These are phyloP conservation scores for Neopestalotiopsis sp. DNA, from an alignment of 2,329 filamentous ascomycete genomes.

Conservation along the genomic window DNA sequence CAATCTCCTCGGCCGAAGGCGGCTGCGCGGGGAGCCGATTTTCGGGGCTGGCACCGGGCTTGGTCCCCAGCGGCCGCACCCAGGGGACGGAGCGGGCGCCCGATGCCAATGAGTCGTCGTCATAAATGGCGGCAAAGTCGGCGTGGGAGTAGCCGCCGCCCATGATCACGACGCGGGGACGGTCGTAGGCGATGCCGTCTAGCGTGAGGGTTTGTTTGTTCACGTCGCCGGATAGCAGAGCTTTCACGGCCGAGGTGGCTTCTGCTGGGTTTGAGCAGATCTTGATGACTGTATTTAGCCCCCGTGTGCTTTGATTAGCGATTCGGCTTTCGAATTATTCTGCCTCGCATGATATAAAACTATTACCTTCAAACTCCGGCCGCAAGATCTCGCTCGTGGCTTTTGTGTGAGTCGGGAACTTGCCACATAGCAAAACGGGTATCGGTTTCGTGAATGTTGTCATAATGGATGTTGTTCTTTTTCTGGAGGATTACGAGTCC, in stretches of 20 bases:
- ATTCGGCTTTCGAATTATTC: too few species aligned
- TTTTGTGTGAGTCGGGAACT: constrained; percentile 18
- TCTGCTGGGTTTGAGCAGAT: constrained; percentile 11
- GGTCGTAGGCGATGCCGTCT: constrained; percentile 14
- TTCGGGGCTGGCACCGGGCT: too few species aligned
- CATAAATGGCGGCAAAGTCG: constrained; percentile 18
- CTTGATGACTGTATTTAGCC: constrained; percentile 10
- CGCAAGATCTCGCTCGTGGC: constrained; percentile 19
- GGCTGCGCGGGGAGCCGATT: neutral
- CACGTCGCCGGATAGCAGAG: constrained; percentile 4
- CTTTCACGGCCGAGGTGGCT: constrained; percentile 5
- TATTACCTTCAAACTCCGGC: constrained; percentile 18
- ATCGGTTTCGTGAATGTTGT: constrained; percentile 14
- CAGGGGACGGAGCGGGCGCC: constrained; percentile 20
- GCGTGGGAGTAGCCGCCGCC: constrained; percentile 20
- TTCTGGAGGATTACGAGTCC: neutral
- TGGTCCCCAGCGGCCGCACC: constrained; percentile 8
- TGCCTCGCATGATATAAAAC: neutral
- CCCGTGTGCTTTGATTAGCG: neutral
- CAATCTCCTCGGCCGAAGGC: constrained; percentile 18
- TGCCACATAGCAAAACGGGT: constrained; percentile 21
- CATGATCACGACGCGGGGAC: constrained; percentile 19
- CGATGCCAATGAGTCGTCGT: constrained; percentile 6
- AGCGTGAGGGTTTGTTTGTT: neutral
- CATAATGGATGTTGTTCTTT: neutral